These are phyloP conservation scores for Panaeolus papilionaceus DNA, from an alignment of 768 basidiomycete genomes.

Conservation along the genomic window DNA sequence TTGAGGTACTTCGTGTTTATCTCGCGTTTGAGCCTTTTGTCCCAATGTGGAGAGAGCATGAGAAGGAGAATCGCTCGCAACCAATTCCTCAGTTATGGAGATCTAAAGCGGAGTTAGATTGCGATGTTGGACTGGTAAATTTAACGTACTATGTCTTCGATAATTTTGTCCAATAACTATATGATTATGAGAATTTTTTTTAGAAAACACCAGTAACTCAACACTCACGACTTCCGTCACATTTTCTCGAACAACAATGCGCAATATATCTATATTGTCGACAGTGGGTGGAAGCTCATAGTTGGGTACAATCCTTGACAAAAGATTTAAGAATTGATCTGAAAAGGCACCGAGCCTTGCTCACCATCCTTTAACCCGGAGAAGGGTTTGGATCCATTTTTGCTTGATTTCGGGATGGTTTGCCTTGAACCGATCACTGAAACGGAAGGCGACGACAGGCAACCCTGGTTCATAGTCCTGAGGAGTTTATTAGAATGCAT, in stretches of 20 bases:
- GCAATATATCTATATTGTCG: slow-evolving; percentile 63
- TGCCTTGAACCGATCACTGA: slow-evolving; percentile 61
- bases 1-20: slow-evolving; percentile 43
- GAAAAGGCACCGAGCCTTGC: slow-evolving; percentile 27
- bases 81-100: slow-evolving; percentile 67
- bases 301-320: slow-evolving; percentile 55
- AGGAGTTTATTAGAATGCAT: slow-evolving; percentile 18
- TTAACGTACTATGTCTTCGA: slow-evolving; percentile 68
- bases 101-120: slow-evolving; percentile 43
- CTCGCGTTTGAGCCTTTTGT: slow-evolving; percentile 23
- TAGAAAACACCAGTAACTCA: not conserved
- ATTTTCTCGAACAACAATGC: slow-evolving; percentile 69
- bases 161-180: slow-evolving; percentile 68
- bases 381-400: slow-evolving; percentile 60
- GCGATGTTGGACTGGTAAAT: slow-evolving; percentile 10
- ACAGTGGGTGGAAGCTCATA: slow-evolving; percentile 59
- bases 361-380: slow-evolving; percentile 61
- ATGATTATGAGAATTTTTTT: not conserved
- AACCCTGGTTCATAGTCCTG: slow-evolving; percentile 62
- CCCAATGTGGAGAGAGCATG: slow-evolving; percentile 59
- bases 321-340: not conserved
- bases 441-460: slow-evolving; percentile 71
- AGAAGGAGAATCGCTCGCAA: slow-evolving; percentile 47
- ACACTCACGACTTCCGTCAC: slow-evolving; percentile 53
- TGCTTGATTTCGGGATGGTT: slow-evolving; percentile 65